phyloP scores from a whole-genome alignment of 805 yeast genomes.

The Cyberlindnera japonica region DNA sequence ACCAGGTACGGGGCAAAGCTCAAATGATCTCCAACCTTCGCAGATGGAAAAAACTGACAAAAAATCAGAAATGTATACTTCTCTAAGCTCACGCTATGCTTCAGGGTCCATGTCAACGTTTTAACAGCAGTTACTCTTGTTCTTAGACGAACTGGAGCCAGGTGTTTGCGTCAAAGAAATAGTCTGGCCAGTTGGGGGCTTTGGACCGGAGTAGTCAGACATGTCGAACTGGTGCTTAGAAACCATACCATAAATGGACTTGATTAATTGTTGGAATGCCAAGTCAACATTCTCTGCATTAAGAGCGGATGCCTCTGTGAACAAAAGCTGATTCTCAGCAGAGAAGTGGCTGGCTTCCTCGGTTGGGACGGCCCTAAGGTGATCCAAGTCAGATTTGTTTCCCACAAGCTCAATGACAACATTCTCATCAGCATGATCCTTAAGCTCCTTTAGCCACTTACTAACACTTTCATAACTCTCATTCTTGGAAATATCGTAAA shows the following conservation, averaged over 20 bases:
- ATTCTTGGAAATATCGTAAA: conserved; percentile 90
- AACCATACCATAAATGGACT: conserved; percentile 92
- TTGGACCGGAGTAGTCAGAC: conserved; percentile 62
- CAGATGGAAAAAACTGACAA: not conserved
- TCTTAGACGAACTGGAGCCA: conserved; percentile 62
- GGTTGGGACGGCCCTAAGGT: conserved; percentile 93
- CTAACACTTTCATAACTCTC: conserved; percentile 81
- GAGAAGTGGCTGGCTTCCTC: conserved; percentile 97
- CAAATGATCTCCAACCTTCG: not conserved
- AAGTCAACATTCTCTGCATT: conserved; percentile 92
- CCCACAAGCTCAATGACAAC: conserved; percentile 93
- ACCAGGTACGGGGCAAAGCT: too few species aligned
- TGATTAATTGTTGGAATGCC: conserved; percentile 89
- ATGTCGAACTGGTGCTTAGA: conserved; percentile 89
- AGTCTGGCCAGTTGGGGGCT: conserved; percentile 83
- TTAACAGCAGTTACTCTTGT: conserved; percentile 63
- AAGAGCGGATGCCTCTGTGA: conserved; percentile 94
- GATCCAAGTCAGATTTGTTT: conserved; percentile 86
- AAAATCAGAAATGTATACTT: not conserved
- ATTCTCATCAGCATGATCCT: conserved; percentile 90
- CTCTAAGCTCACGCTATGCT: conserved; percentile 2
- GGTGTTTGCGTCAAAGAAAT: conserved; percentile 93
- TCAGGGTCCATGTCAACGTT: not conserved
- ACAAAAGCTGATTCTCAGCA: conserved; percentile 83
- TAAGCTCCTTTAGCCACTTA: conserved; percentile 87